Percentiles rank a stretch among this genome's conserved stretches.
phyloP scores from a whole-genome alignment of 2,329 filamentous ascomycete species.

The Microascus cirrosus region DNA sequence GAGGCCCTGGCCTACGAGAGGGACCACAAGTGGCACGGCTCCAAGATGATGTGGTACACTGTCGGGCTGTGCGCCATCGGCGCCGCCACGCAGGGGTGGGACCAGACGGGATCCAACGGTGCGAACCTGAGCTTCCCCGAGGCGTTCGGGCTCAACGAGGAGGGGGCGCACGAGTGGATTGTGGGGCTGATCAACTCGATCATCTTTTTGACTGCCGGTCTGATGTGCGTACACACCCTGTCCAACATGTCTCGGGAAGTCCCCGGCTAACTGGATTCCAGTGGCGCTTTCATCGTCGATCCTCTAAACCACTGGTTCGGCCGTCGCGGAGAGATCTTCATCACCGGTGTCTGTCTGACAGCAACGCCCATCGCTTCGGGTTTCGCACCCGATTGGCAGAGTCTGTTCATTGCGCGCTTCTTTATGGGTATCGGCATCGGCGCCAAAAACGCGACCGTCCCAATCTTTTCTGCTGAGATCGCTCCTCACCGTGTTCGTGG shows the following conservation, averaged over 20 bases:
- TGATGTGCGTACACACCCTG: conserved; percentile 40
- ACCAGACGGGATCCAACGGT: conserved; percentile 27
- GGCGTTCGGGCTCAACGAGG: conserved; percentile 21
- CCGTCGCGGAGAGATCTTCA: conserved; percentile 54
- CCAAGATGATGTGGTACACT: conserved; percentile 27
- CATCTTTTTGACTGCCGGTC: conserved; percentile 32
- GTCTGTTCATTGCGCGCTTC: conserved; percentile 34
- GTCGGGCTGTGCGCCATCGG: conserved; percentile 44
- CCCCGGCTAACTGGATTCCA: conserved; percentile 1
- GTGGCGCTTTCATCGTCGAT: conserved; percentile 17
- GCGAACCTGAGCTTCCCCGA: conserved; percentile 49
- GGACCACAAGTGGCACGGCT: conserved; percentile 48
- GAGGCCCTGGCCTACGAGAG: conserved; percentile 25
- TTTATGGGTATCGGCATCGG: conserved; percentile 53
- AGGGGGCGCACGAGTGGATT: conserved; percentile 32
- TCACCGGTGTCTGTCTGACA: conserved; percentile 47
- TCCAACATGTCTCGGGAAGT: conserved; percentile 21
- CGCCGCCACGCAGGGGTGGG: conserved; percentile 40
- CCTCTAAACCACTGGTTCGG: conserved; percentile 54
- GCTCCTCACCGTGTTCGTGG: conserved; percentile 38
- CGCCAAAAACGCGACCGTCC: conserved; percentile 33
- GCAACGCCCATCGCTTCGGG: conserved; percentile 44
- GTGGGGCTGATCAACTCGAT: conserved; percentile 21
- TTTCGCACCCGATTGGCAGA: conserved; percentile 45
- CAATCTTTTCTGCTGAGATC: conserved; percentile 42